Base-by-base conservation (phyloP, 371 early-diverging fungal genomes). In the Rhizopus delemar region DNA sequence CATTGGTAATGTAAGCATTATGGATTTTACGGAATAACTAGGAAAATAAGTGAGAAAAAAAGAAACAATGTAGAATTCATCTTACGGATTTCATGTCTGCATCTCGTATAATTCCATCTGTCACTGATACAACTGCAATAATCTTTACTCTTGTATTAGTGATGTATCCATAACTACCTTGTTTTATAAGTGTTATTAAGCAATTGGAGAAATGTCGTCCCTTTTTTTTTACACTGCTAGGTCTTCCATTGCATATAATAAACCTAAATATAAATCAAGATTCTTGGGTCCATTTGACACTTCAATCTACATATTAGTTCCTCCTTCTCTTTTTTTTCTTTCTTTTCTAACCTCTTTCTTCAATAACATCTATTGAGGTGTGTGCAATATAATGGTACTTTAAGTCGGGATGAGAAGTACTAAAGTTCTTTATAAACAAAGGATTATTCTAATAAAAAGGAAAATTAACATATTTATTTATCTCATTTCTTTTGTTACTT, bases 321-420 rank as follows among this genome's bases (percentile, higher is more conserved):
- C 22, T 22, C 22, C 22, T 22, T 22, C 0, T 22, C 2, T 22
- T 22, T 22, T 22, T 22, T 22, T 22, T 22, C 22, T 22, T 22
- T 22, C 22, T 22, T 22, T 22, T 22, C 31, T 46, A 34, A 88
- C 90, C 87, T 67, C 91, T 80, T 72, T 93, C 94, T 63, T 93
- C 95, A 63, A 93, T 89, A 5, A 92, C 85, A 69, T 95, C 94
- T 62, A 88, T 87, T 0, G 93, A 88, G 0, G 93, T 93, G 59
- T 93, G 93, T 33, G 91, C 91, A 71, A 93, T 76, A 68, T 91
- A 93, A 71, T 93, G 92, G 71, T 87, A 93, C 68, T 92, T 91
- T 41, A 93, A 82, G 68, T 92, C 91, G 12, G 88, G 85, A 66
- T 92, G 89, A 43, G 80, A 73, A 11, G 78, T 66, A 53, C 83